Base-by-base conservation (phyloP, 2,329 filamentous ascomycete genomes). In the Aureobasidium sp. region DNA sequence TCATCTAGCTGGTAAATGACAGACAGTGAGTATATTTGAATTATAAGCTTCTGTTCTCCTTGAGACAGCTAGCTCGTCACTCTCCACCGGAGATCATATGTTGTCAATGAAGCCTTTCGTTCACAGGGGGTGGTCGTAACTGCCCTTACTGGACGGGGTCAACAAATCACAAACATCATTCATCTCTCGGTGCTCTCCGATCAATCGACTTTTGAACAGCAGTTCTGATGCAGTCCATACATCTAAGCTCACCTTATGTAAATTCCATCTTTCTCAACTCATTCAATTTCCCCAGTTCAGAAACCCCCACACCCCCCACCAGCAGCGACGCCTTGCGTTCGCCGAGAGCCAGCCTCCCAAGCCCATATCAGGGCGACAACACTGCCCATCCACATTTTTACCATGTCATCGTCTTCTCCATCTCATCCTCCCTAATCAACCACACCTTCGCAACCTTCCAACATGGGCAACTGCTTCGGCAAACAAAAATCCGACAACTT, bases 381-480 rank as follows among this genome's bases (percentile, higher is more conserved):
- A 27, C 15, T 17, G 31, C 19, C 33, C 19, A 27, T 17, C 22
- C 24, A 35, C 31, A 33, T 33, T 19, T 4, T 15, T 17, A 17
- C 37, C 22, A 37, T 29, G 52, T 9, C 35, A 27, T 31, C 5
- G 6, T 4, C 14, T n/a, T 12, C 14, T 14, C 22, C 33, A 8
- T 39, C 37, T 3, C 27, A 5, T 12, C 14, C 40, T 5, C 19
- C 57, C 31, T 39, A 44, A 31, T 31, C 63, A 66, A 96, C 24
- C 24, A 24, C 24, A 24, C 24, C 24, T 24, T 2, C 24, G 24
- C 4, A 24, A 24, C 24, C 24, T 24, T 24, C 4, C 24, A 24
- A 4, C 24, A 24, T 97, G 92, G 92, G 92, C 63, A 93, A 91
- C 73, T 82, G 91, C 76, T 96, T 90, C 78, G 89, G 90, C 72